phyloP scores from a whole-genome alignment of 164 flowering plant species.

The Saururus chinensis region DNA sequence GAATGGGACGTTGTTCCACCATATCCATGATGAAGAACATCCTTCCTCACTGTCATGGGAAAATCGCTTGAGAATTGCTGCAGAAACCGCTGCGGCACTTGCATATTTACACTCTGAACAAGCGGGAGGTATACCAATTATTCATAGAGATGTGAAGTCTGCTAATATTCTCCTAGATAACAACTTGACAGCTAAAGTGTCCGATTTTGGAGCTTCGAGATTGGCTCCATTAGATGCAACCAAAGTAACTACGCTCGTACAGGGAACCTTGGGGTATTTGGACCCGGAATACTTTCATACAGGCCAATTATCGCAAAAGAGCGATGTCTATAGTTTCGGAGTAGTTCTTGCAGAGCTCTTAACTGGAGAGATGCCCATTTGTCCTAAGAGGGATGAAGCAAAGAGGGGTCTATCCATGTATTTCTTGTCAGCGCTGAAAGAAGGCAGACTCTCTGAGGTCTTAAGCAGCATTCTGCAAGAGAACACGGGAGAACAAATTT shows the following conservation, averaged over 20 bases:
- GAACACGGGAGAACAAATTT: background rate
- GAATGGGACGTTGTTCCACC: constrained; percentile 15
- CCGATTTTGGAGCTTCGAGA: constrained; percentile 9
- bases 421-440: background rate
- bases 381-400: background rate
- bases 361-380: constrained; percentile 1
- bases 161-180: constrained; percentile 6
- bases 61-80: constrained; percentile 5
- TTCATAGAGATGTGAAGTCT: constrained; percentile 11
- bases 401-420: background rate
- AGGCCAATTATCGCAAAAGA: constrained; percentile 7
- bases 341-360: constrained; percentile 3
- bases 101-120: constrained; percentile 6
- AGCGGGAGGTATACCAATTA: constrained; percentile 2
- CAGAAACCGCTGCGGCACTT: constrained; percentile 5
- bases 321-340: constrained; percentile 10
- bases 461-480: background rate
- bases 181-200: constrained; percentile 5
- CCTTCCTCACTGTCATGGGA: constrained; percentile 14
- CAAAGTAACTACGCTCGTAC: constrained; percentile 5
- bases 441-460: background rate
- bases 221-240: constrained; percentile 3
- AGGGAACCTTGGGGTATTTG: constrained; percentile 8
- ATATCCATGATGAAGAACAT: constrained; percentile 6
- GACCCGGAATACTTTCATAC: constrained; percentile 7